phyloP scores from a whole-genome alignment of 805 yeast genomes.

The Nakazawaea ernobii region DNA sequence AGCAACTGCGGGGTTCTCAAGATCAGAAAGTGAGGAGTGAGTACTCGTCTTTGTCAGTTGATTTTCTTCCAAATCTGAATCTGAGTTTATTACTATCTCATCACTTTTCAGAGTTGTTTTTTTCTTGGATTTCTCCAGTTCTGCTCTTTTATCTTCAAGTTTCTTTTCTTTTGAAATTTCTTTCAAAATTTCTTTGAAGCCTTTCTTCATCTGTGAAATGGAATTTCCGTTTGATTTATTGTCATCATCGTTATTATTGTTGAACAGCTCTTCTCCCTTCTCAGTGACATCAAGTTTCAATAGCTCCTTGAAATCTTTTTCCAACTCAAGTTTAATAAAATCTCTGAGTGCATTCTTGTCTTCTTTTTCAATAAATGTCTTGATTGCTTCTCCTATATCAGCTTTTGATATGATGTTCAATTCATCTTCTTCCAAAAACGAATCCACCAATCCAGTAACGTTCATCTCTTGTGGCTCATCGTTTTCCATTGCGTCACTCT shows the following conservation, averaged over 20 bases:
- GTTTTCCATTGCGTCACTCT: conserved; percentile 12
- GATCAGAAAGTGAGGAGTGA: too few species aligned
- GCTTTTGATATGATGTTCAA: conserved; percentile 66
- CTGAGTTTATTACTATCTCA: background rate
- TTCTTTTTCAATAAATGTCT: conserved; percentile 67
- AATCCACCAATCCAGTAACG: conserved; percentile 59
- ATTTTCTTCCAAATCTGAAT: background rate
- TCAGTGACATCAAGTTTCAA: conserved; percentile 37
- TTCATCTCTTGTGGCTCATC: conserved; percentile 37
- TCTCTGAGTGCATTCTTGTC: conserved; percentile 66
- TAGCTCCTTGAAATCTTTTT: conserved; percentile 44
- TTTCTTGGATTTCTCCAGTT: background rate
- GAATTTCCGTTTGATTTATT: conserved; percentile 13
- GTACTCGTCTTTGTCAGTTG: background rate
- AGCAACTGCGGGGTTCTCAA: too few species aligned
- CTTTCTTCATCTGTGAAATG: conserved; percentile 15
- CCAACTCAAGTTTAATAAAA: conserved; percentile 54
- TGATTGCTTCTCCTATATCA: conserved; percentile 71
- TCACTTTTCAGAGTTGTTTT: background rate
- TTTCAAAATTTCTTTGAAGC: conserved; percentile 38
- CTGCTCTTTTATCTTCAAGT: background rate
- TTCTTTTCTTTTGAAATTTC: conserved; percentile 32
- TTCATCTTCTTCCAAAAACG: conserved; percentile 55
- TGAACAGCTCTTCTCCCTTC: conserved; percentile 25
- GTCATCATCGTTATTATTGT: conserved; percentile 23